Evolutionary conservation across 169 alveolate species (phyloP).

Genomic region (Cryptosporidium ryanae): DNA sequence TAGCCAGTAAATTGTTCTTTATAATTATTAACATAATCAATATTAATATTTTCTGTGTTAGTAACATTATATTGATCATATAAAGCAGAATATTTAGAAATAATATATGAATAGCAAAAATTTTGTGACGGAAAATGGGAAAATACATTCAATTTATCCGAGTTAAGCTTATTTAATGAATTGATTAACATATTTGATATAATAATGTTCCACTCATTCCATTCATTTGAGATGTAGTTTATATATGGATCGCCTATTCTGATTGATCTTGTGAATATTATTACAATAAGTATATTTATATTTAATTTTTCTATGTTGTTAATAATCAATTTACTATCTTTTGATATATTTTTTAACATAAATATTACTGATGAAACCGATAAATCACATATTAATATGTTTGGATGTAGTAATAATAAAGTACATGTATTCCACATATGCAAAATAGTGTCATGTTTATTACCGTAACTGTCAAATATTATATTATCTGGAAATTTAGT

Average conservation of each 20-base stretch:
- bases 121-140: neutral
- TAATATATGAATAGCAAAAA: neutral
- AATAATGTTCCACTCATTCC: conserved; percentile 35
- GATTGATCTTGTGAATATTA: conserved; percentile 12
- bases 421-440: conserved; percentile 23
- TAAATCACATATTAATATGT: conserved; percentile 11
- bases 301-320: neutral
- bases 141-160: neutral
- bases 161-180: neutral
- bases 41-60: neutral
- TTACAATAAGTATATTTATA: conserved; percentile 2
- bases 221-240: conserved; percentile 19
- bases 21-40: neutral
- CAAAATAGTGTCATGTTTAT: conserved; percentile 9
- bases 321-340: neutral
- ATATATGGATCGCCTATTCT: conserved; percentile 45
- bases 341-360: neutral
- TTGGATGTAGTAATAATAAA: conserved; percentile 33
- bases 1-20: neutral
- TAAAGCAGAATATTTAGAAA: conserved; percentile 16
- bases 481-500: conserved; percentile 20
- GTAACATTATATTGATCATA: conserved; percentile 20
- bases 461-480: neutral
- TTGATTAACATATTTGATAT: conserved; percentile 9
- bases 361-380: conserved; percentile 8